Evolutionary conservation across 129 eudicot genomes (phyloP), one percentile per base, ranked within the genome.

Genomic region (Logfia minima): DNA sequence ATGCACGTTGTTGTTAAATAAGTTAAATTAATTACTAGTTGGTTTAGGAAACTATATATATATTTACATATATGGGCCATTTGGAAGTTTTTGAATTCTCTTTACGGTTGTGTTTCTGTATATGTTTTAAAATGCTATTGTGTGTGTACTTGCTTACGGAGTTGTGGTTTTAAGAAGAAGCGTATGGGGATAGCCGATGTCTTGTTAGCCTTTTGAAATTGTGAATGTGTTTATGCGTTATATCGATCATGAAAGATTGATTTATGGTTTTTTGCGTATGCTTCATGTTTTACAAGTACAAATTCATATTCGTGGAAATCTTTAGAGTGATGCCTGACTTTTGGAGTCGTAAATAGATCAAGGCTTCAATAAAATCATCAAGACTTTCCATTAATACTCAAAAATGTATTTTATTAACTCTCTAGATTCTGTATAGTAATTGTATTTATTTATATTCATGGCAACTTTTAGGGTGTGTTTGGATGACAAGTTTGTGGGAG

Each of bases 21-120:
- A 76, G 67, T 24, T n/a, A 62, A 41, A 65, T 75, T 41, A 63
- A 32, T 76, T 32, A 64, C 14, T 8, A 45, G 79, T 28, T 76
- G 61, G 51, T 45, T 35, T 77, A 68, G 60, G 75, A 37, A 77
- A 56, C 0, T 34, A 34, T 41, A 41, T 9, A 39, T 8, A 41
- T 39, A 32, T 39, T 8, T 8, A 39, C 1, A 39, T 39, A 5
- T 9, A 41, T 39, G 8, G 45, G 45, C 13, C 45, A 9, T 41
- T 9, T 41, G 13, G 13, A 8, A 8, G 48, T 41, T 41, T 8
- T 41, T 41, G 2, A 41, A 10, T 68, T 77, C 8, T 29, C 59
- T 56, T 68, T 24, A 29, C 35, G 32, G 67, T 9, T 43, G 35
- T 52, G 17, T 32, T 32, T 7, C 64, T 31, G n/a, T 6, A 48